Evolutionary conservation across 495 filamentous ascomycete species (phyloP).

Genomic region (Daldinia caldariorum): DNA sequence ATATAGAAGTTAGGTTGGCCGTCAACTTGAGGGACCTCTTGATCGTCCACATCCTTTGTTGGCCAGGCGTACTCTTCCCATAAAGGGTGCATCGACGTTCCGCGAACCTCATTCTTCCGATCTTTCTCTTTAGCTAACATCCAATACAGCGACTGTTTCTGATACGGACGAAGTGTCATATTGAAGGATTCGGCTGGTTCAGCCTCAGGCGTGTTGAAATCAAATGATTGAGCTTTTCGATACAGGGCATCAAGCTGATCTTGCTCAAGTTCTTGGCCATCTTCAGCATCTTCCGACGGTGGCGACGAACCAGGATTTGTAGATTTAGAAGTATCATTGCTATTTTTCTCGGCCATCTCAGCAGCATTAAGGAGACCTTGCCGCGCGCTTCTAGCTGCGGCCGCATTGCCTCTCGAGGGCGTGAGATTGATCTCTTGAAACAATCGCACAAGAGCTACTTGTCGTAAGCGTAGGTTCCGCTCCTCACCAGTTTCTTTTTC

Average conservation of each 20-base stretch:
- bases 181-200: conserved; percentile 83
- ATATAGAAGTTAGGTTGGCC: conserved; percentile 84
- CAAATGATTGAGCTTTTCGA: conserved; percentile 95
- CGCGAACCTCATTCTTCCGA: conserved; percentile 67
- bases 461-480: conserved; percentile 81
- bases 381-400: conserved; percentile 79
- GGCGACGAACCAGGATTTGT: conserved; percentile 56
- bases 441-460: conserved; percentile 86
- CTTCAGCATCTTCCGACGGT: conserved; percentile 73
- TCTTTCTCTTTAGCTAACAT: conserved; percentile 94
- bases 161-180: conserved; percentile 88
- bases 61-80: conserved; percentile 98
- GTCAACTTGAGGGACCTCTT: conserved; percentile 69
- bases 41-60: conserved; percentile 83
- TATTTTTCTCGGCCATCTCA: conserved; percentile 83
- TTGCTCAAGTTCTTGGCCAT: conserved; percentile 90
- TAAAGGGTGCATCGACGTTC: conserved; percentile 89
- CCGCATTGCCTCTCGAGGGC: conserved; percentile 76
- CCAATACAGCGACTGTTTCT: conserved; percentile 95
- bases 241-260: conserved; percentile 95
- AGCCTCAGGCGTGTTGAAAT: conserved; percentile 88
- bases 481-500: conserved; percentile 88
- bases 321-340: conserved; percentile 57
- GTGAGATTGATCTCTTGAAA: conserved; percentile 89
- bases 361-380: conserved; percentile 85